phyloP scores from a whole-genome alignment of 2,329 filamentous ascomycete genomes.

The Fusarium musae region DNA sequence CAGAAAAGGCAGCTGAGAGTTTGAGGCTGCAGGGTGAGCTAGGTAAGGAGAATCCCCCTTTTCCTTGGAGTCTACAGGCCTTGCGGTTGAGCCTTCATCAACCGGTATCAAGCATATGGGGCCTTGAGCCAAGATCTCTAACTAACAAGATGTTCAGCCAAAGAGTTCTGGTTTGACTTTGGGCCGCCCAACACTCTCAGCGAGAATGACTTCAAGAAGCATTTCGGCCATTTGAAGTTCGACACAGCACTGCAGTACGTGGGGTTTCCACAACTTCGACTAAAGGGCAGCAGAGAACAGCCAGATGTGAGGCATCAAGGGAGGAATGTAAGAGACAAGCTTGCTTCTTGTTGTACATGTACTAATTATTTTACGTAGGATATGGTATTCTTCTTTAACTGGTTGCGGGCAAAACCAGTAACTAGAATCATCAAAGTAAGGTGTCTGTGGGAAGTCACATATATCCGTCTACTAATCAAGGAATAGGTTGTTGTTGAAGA shows the following conservation, averaged over 20 bases:
- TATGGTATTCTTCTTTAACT: slow-evolving; percentile 17
- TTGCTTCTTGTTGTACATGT: no score
- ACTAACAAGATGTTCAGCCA: no score
- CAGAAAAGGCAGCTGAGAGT: background rate
- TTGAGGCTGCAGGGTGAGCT: background rate
- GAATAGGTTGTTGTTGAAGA: slow-evolving; percentile 17
- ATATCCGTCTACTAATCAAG: no score
- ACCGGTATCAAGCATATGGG: no score
- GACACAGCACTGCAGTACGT: slow-evolving; percentile 10
- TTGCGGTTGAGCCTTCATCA: no score
- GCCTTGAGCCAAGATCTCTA: no score
- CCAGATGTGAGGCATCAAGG: background rate
- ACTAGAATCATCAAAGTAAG: background rate
- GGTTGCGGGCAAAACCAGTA: background rate
- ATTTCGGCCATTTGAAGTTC: slow-evolving; percentile 15
- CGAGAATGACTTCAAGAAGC: background rate
- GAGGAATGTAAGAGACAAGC: background rate
- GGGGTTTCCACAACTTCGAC: slow-evolving; percentile 3
- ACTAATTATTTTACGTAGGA: background rate
- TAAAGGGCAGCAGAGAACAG: background rate
- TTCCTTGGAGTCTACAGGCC: no score
- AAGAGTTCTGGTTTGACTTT: background rate
- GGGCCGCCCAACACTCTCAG: background rate
- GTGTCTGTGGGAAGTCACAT: no score
- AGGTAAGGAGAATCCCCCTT: no score